Base-by-base conservation (phyloP, 2,329 filamentous ascomycete species). In the Alternaria solani region DNA sequence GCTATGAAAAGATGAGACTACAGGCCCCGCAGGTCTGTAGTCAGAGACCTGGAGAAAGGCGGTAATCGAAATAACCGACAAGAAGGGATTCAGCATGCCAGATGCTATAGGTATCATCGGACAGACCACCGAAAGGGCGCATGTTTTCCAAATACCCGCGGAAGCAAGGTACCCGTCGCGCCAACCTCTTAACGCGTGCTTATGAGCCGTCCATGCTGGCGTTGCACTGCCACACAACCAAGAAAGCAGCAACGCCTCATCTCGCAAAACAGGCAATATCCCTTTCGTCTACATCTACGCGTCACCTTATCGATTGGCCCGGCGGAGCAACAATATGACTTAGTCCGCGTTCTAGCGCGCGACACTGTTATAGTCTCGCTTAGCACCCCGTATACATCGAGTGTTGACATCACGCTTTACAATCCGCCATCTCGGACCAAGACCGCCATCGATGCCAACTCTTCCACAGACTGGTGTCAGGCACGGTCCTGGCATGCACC, bases 341-440 rank as follows among this genome's bases (percentile, higher is more conserved):
- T 83, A 42, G 9, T 42, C 11, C 39, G 23, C 9, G 20, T 23
- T 42, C 20, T 48, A 48, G 46, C 46, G 46, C 18, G 18, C 46
- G 30, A 23, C 46, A 20, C 32, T 48, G 14, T 48, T 43, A 49
- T 30, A 36, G 11, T 25, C 53, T 65, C 61, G 58, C 63, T 64
- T 65, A 65, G 41, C 51, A 57, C 43, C 55, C 61, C 58, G 41
- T 47, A 63, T 49, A n/a, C 30, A 57, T 55, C 20, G 38, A 65
- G 57, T 65, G 55, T 55, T 65, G 61, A 59, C 54, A 62, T 65
- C 63, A 65, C 63, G n/a, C 34, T 46, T 20, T 20, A 23, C 30
- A 26, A 48, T 25, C 58, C 51, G 18, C 51, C 41, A 43, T 52
- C 26, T 51, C 51, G 25, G 34, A 61, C 16, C 28, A 30, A 43